phyloP scores from a whole-genome alignment of 495 filamentous ascomycete genomes.

The Parathielavia appendiculata region DNA sequence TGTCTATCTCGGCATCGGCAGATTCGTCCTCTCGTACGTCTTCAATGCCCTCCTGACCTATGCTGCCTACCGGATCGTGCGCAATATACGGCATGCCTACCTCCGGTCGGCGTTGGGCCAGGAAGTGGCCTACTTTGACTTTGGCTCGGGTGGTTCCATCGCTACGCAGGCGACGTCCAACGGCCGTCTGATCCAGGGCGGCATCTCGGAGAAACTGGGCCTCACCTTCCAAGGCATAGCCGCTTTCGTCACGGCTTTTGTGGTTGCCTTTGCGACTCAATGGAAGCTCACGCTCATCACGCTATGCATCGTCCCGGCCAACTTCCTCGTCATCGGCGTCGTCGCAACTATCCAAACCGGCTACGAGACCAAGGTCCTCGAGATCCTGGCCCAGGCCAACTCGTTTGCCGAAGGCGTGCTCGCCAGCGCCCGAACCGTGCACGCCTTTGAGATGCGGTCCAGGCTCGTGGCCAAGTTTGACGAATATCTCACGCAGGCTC shows the following conservation, averaged over 20 bases:
- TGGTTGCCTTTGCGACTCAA: conserved; percentile 78
- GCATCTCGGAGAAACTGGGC: conserved; percentile 78
- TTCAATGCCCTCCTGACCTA: conserved; percentile 25
- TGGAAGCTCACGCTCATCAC: conserved; percentile 80
- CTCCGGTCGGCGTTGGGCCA: conserved; percentile 34
- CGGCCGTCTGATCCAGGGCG: conserved; percentile 76
- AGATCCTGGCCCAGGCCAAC: conserved; percentile 69
- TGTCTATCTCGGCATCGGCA: conserved; percentile 51
- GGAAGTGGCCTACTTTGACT: conserved; percentile 77
- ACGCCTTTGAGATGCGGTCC: conserved; percentile 80
- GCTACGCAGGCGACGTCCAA: conserved; percentile 84
- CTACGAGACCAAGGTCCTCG: conserved; percentile 66
- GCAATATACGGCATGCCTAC: conserved; percentile 35
- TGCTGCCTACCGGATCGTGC: conserved; percentile 26
- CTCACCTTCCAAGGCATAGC: conserved; percentile 65
- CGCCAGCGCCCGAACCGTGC: conserved; percentile 79
- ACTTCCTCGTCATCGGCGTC: conserved; percentile 62
- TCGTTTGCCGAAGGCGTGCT: conserved; percentile 88
- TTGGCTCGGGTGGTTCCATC: conserved; percentile 78
- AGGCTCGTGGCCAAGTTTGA: conserved; percentile 79
- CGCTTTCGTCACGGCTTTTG: conserved; percentile 78
- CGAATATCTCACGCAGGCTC: conserved; percentile 59
- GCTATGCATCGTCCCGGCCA: conserved; percentile 65
- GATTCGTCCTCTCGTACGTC: conserved; percentile 45
- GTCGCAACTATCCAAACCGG: conserved; percentile 65